These are phyloP conservation scores for Austroboletus niveus DNA, from an alignment of 1,284 basidiomycete genomes.

Conservation along the genomic window DNA sequence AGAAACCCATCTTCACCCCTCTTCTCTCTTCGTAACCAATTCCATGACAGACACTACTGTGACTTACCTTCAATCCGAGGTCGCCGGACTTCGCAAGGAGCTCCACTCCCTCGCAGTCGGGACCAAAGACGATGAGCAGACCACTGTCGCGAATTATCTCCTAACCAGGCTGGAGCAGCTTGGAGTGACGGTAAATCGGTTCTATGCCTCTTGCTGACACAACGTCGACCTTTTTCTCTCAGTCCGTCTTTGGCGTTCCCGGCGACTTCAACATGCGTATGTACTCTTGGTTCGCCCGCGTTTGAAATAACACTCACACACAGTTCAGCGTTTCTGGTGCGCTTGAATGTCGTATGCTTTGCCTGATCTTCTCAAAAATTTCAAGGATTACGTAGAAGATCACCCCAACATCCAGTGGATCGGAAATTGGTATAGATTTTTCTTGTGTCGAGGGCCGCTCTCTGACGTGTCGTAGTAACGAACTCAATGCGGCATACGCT, in stretches of 20 bases:
- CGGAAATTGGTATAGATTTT: slow-evolving; percentile 69
- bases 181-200: slow-evolving; percentile 52
- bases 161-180: slow-evolving; percentile 69
- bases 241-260: slow-evolving; percentile 85
- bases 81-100: slow-evolving; percentile 54
- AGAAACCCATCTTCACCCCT: neutral
- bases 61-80: slow-evolving; percentile 46
- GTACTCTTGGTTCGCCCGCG: neutral
- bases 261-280: slow-evolving; percentile 89
- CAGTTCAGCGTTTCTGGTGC: slow-evolving; percentile 50
- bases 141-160: slow-evolving; percentile 69
- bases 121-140: slow-evolving; percentile 40
- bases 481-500: slow-evolving; percentile 88
- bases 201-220: neutral
- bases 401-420: slow-evolving; percentile 82
- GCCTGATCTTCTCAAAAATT: neutral
- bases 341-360: slow-evolving; percentile 13
- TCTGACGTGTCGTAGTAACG: slow-evolving; percentile 54
- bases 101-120: slow-evolving; percentile 42
- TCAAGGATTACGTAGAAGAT: slow-evolving; percentile 82
- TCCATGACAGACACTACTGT: slow-evolving; percentile 17
- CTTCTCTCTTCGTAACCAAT: neutral
- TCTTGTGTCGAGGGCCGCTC: neutral
- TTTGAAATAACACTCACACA: neutral
- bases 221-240: slow-evolving; percentile 4